Evolutionary conservation across 2,329 filamentous ascomycete species (phyloP).

Genomic region (Dothiorella sarmentorum): DNA sequence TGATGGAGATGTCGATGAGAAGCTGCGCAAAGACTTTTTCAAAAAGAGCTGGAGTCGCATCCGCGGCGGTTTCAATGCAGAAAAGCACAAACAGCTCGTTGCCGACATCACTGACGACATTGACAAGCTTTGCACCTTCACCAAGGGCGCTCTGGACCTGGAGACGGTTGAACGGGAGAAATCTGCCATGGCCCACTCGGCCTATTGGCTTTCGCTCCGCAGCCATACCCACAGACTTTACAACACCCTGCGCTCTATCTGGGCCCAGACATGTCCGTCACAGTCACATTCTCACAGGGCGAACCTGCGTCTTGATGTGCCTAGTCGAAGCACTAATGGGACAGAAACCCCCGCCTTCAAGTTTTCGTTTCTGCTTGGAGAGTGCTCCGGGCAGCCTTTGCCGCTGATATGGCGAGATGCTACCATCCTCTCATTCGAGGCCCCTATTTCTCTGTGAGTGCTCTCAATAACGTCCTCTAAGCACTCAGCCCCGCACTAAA

Average conservation of each 20-base stretch:
- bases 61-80: slow-evolving; percentile 18
- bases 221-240: slow-evolving; percentile 18
- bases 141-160: slow-evolving; percentile 13
- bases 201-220: slow-evolving; percentile 19
- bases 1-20: slow-evolving; percentile 16
- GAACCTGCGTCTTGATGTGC: slow-evolving; percentile 19
- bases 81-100: slow-evolving; percentile 16
- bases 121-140: slow-evolving; percentile 18
- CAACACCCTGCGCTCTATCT: slow-evolving; percentile 17
- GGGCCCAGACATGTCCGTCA: slow-evolving; percentile 13
- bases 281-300: slow-evolving; percentile 15
- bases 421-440: not conserved
- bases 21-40: slow-evolving; percentile 19
- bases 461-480: too few species aligned
- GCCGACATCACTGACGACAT: slow-evolving; percentile 20
- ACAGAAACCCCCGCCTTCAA: not conserved
- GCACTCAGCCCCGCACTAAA: too few species aligned
- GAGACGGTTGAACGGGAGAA: slow-evolving; percentile 15
- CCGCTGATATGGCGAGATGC: slow-evolving; percentile 3
- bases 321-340: not conserved
- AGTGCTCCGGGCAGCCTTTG: not conserved
- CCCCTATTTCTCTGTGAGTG: not conserved
- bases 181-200: slow-evolving; percentile 5
- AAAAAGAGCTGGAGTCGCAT: slow-evolving; percentile 18
- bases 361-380: slow-evolving; percentile 3